Evolutionary conservation across 257 asterid species (phyloP).

Genomic region (Cinchona pubescens): DNA sequence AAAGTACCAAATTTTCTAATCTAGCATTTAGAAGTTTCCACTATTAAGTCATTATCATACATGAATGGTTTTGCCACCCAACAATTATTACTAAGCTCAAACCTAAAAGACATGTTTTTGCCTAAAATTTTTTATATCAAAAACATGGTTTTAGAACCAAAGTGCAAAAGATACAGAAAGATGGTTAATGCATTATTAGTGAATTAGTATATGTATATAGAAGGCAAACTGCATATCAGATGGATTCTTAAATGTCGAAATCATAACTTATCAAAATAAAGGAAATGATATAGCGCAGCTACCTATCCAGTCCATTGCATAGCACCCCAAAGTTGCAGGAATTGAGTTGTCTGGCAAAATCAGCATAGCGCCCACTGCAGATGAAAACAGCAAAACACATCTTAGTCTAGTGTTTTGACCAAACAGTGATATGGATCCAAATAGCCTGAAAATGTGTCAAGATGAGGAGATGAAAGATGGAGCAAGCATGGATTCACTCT

Average conservation of each 20-base stretch:
- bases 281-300: constrained; percentile 14
- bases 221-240: neutral
- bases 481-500: no score
- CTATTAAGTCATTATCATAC: neutral
- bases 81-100: neutral
- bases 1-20: neutral
- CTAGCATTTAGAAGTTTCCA: neutral
- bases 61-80: neutral
- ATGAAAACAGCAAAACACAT: constrained; percentile 1
- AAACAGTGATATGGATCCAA: no score
- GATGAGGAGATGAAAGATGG: no score
- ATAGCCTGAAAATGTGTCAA: no score
- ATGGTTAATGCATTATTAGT: neutral
- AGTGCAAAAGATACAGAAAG: neutral
- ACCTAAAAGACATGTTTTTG: neutral
- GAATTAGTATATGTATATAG: no score
- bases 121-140: neutral
- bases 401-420: no score
- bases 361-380: constrained; percentile 80
- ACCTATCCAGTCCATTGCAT: constrained; percentile 99
- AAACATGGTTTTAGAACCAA: neutral
- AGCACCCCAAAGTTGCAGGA: constrained; percentile 78
- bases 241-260: neutral
- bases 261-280: neutral
- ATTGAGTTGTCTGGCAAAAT: constrained; percentile 78